Conservation (phyloP, 352 stramenopile genomes). For the Phytopythium montanum region DNA sequence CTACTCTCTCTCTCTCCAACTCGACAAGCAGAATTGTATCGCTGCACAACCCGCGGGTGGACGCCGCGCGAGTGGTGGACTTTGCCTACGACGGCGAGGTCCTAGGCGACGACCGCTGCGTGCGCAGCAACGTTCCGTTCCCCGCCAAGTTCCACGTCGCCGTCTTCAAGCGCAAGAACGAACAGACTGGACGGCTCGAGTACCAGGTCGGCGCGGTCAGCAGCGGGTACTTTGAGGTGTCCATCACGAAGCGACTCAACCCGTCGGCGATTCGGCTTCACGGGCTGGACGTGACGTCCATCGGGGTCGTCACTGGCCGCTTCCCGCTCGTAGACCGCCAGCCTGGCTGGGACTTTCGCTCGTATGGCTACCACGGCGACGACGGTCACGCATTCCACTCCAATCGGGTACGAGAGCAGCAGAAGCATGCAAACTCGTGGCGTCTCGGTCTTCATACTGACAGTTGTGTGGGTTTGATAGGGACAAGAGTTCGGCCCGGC, state of each 20-base stretch:
- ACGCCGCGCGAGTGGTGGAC: slow-evolving; percentile 14
- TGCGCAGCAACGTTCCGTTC: slow-evolving; percentile 28
- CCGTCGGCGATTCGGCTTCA: slow-evolving; percentile 20
- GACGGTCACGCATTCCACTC: slow-evolving; percentile 64
- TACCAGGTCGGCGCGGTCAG: slow-evolving; percentile 27
- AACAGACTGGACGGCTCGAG: slow-evolving; percentile 14
- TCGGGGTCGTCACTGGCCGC: slow-evolving; percentile 43
- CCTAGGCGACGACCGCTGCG: slow-evolving; percentile 29
- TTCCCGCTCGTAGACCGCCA: slow-evolving; percentile 63
- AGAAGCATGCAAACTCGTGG: not conserved
- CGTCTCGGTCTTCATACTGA: not conserved
- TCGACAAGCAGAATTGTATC: slow-evolving; percentile 13
- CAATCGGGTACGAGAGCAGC: slow-evolving; percentile 9
- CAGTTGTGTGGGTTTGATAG: not conserved
- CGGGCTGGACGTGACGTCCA: slow-evolving; percentile 41
- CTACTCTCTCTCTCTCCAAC: not conserved
- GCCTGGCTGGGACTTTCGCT: slow-evolving; percentile 60
- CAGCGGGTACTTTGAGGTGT: slow-evolving; percentile 34
- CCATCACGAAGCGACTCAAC: slow-evolving; percentile 26
- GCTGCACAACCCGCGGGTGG: slow-evolving; percentile 17
- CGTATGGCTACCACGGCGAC: slow-evolving; percentile 77
- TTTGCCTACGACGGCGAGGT: slow-evolving; percentile 29
- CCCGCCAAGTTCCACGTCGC: slow-evolving; percentile 28
- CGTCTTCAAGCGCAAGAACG: slow-evolving; percentile 27
- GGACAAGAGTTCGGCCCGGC: slow-evolving; percentile 26